These are phyloP conservation scores for Phialophora chinensis DNA, from an alignment of 2,329 filamentous ascomycete genomes.

Conservation along the genomic window DNA sequence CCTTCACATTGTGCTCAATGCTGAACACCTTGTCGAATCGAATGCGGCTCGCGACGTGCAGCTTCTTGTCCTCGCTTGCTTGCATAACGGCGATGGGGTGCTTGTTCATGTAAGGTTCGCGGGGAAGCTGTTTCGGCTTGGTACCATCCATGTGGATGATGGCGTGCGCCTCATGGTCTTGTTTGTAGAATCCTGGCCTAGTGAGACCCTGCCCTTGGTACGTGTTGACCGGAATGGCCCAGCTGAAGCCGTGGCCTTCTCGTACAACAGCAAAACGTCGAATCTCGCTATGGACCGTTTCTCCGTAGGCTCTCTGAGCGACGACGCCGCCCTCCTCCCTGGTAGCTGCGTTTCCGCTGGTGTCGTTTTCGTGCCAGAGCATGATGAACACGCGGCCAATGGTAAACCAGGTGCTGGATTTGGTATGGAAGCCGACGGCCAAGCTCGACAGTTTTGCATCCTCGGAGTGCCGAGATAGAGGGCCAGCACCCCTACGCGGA, in stretches of 20 bases:
- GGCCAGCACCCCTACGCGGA: background rate
- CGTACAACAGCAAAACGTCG: conserved; percentile 44
- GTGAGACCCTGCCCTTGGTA: conserved; percentile 47
- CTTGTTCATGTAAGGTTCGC: conserved; percentile 47
- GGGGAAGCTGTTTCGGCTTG: conserved; percentile 25
- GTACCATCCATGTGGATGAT: conserved; percentile 45
- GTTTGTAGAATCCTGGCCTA: conserved; percentile 46
- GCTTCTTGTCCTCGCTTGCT: conserved; percentile 33
- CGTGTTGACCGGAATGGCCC: conserved; percentile 49
- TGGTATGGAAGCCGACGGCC: background rate
- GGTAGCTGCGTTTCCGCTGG: background rate
- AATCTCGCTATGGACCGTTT: conserved; percentile 22
- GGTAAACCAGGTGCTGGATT: conserved; percentile 11
- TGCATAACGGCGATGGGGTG: conserved; percentile 46
- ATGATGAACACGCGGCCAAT: conserved; percentile 42
- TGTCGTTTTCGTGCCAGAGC: conserved; percentile 43
- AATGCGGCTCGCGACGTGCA: conserved; percentile 47
- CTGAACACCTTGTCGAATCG: conserved; percentile 51
- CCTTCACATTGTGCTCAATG: conserved; percentile 52
- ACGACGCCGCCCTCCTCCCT: background rate
- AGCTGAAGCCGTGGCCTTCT: conserved; percentile 40
- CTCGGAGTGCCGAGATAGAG: background rate
- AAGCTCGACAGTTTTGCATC: background rate
- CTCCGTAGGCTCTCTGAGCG: conserved; percentile 23
- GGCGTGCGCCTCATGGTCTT: conserved; percentile 45